Conservation (phyloP, 2,329 filamentous ascomycete species). For the Colletotrichum sp. region DNA sequence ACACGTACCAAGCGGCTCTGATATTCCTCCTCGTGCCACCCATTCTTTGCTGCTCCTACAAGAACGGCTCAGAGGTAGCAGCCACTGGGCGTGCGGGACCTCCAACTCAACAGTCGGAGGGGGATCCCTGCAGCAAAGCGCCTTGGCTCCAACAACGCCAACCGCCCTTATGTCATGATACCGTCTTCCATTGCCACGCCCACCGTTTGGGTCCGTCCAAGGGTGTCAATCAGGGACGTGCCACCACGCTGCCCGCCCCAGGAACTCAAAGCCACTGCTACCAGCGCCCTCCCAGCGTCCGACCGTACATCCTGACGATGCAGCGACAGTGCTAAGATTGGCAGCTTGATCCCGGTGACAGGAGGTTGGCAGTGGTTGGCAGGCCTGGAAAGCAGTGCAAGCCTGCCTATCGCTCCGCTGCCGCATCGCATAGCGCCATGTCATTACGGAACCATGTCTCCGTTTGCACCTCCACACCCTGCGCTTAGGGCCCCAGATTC, state of each 20-base stretch:
- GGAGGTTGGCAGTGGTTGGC: neutral
- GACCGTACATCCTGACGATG: neutral
- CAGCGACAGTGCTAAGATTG: neutral
- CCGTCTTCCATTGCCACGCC: conserved; percentile 9
- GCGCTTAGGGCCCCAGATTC: neutral
- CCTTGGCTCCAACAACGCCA: neutral
- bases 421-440: neutral
- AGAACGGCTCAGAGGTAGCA: neutral
- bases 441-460: conserved; percentile 8
- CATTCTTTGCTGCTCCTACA: conserved; percentile 2
- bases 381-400: neutral
- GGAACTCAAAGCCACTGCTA: neutral
- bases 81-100: neutral
- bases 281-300: neutral
- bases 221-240: conserved; percentile 3
- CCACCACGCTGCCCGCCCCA: neutral
- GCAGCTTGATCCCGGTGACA: neutral
- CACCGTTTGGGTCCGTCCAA: conserved; percentile 16
- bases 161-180: conserved; percentile 13
- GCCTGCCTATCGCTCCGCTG: neutral
- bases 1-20: conserved; percentile 13
- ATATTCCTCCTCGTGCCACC: neutral
- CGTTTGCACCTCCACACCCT: conserved; percentile 3
- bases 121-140: conserved; percentile 6
- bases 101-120: neutral